A percentile compares a stretch with the other conserved stretches of the same genome.
Evolutionary conservation across 2,329 filamentous ascomycete genomes (phyloP).

Genomic region (Pestalotiopsis sp.): DNA sequence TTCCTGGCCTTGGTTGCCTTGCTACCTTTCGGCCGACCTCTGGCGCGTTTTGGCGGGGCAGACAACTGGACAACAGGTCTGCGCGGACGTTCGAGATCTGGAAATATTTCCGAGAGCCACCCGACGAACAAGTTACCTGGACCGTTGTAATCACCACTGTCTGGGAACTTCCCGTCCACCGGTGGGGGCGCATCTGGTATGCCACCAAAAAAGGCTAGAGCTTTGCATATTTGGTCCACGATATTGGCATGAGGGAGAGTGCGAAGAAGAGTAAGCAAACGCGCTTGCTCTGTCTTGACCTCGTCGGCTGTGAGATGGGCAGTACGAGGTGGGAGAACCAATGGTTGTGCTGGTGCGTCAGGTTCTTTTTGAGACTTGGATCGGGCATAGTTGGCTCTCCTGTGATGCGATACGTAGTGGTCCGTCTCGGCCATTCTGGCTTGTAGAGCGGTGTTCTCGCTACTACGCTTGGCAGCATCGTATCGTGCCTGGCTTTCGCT

Average conservation of each 20-base stretch:
- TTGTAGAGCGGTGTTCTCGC: constrained; percentile 62
- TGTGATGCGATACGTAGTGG: constrained; percentile 54
- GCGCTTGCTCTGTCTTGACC: constrained; percentile 61
- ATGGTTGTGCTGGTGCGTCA: constrained; percentile 13
- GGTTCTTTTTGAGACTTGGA: constrained; percentile 31
- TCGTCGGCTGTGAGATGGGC: constrained; percentile 44
- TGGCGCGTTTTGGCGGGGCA: constrained; percentile 41
- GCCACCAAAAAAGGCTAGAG: constrained; percentile 65
- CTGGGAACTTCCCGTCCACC: constrained; percentile 53
- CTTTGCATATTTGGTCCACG: constrained; percentile 65
- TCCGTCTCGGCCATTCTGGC: constrained; percentile 58
- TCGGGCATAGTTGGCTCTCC: constrained; percentile 38
- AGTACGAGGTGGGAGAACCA: not conserved
- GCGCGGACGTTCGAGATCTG: constrained; percentile 38
- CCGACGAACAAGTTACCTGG: constrained; percentile 60
- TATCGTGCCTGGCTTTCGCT: constrained; percentile 51
- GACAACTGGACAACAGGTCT: constrained; percentile 23
- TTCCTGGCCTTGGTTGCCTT: constrained; percentile 49
- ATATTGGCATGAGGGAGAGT: constrained; percentile 57
- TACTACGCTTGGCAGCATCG: constrained; percentile 61
- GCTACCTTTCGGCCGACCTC: constrained; percentile 61
- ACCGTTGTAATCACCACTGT: constrained; percentile 59
- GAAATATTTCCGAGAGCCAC: constrained; percentile 68
- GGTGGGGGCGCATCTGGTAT: constrained; percentile 57
- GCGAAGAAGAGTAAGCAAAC: constrained; percentile 59